These are phyloP conservation scores for Heliamphora pulchella DNA, from an alignment of 179 eudicot genomes.

Conservation along the genomic window DNA sequence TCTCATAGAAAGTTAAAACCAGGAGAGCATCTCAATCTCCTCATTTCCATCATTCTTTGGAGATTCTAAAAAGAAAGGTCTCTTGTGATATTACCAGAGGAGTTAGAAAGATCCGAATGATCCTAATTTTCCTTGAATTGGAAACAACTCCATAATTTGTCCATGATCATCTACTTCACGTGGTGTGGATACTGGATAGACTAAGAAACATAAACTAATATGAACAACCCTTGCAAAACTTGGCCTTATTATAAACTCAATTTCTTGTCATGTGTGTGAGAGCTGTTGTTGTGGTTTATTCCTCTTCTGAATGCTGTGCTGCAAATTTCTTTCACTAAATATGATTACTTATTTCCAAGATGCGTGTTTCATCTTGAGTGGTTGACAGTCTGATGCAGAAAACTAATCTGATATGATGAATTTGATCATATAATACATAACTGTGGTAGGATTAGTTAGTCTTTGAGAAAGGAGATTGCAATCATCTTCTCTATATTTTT, in stretches of 20 bases:
- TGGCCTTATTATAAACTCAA: neutral
- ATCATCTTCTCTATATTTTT: neutral
- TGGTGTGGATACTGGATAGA: neutral
- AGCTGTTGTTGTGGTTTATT: neutral
- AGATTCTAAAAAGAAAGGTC: neutral
- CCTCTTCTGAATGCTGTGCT: neutral
- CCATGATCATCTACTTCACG: too few relatives aligned
- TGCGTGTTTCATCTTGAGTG: neutral
- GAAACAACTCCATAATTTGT: too few relatives aligned
- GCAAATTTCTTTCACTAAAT: neutral
- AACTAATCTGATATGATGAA: neutral
- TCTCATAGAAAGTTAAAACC: neutral
- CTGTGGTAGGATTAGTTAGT: conserved; percentile 3
- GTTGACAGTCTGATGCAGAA: neutral
- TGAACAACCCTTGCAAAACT: neutral
- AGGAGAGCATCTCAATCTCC: neutral
- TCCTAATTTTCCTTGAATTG: neutral
- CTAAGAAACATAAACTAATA: neutral
- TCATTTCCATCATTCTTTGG: neutral
- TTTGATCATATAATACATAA: neutral
- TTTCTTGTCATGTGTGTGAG: neutral
- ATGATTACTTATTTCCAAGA: conserved; percentile 1
- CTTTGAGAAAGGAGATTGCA: neutral
- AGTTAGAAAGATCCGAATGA: neutral
- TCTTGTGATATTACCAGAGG: neutral